Conservation (phyloP, 768 basidiomycete genomes). For the Lactarius deliciosus region DNA sequence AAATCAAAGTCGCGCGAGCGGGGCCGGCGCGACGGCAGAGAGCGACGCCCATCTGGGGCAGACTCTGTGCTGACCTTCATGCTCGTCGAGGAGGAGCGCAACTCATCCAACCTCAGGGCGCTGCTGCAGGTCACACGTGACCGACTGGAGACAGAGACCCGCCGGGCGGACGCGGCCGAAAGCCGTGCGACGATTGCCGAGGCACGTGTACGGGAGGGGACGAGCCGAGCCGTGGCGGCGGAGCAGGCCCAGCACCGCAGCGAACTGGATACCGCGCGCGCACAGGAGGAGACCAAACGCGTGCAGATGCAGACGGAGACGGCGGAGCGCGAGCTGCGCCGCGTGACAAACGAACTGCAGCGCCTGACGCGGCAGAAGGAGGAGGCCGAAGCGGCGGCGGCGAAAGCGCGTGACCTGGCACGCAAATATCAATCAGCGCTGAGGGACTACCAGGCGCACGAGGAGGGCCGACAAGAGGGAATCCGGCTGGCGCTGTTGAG, state of each 20-base stretch:
- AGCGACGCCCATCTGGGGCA: conserved; percentile 22
- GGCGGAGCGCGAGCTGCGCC: conserved; percentile 28
- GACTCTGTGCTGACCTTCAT: conserved; percentile 30
- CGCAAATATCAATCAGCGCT: conserved; percentile 27
- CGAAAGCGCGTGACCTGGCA: conserved; percentile 29
- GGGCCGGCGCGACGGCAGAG: conserved; percentile 11
- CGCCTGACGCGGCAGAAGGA: conserved; percentile 27
- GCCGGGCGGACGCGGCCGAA: conserved; percentile 29
- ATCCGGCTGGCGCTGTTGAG: conserved; percentile 25
- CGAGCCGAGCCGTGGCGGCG: conserved; percentile 8
- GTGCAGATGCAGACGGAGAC: conserved; percentile 30
- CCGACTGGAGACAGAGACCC: conserved; percentile 26
- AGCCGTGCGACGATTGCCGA: conserved; percentile 29
- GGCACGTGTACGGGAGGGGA: conserved; percentile 21
- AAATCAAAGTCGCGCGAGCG: conserved; percentile 26
- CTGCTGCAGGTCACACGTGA: conserved; percentile 28
- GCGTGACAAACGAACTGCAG: conserved; percentile 24
- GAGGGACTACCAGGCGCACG: conserved; percentile 27
- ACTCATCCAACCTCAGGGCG: conserved; percentile 29
- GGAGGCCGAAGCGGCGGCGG: conserved; percentile 27
- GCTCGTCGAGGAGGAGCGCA: conserved; percentile 30
- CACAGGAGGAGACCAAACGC: conserved; percentile 29
- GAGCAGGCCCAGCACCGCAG: conserved; percentile 28
- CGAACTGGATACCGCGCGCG: conserved; percentile 27
- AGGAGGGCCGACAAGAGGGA: conserved; percentile 28